Evolutionary conservation across 768 basidiomycete species (phyloP).

Genomic region (Russula compacta): DNA sequence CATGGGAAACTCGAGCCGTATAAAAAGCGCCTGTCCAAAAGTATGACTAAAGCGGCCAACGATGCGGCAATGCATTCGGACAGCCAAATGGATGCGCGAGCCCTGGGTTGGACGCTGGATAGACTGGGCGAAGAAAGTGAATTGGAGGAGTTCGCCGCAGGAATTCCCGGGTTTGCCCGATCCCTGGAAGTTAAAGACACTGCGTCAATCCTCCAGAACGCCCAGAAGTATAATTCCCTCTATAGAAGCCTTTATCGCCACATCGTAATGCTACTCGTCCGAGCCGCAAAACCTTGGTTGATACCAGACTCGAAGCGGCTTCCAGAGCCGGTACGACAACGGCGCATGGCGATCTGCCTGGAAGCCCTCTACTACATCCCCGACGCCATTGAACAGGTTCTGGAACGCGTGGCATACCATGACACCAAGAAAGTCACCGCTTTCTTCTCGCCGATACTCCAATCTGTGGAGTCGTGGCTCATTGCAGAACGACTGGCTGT

Average conservation of each 20-base stretch:
- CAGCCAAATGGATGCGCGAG: background rate
- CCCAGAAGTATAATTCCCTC: background rate
- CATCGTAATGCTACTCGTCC: background rate
- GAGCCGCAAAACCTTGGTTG: background rate
- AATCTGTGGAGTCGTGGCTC: background rate
- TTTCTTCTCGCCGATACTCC: background rate
- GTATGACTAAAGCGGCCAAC: background rate
- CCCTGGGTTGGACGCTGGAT: constrained; percentile 7
- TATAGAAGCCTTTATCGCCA: background rate
- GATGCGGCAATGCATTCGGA: background rate
- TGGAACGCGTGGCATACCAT: background rate
- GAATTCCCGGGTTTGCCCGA: constrained; percentile 3
- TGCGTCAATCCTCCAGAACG: background rate
- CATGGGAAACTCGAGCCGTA: background rate
- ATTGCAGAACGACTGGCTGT: background rate
- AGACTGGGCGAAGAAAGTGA: constrained; percentile 1
- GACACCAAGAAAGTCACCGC: background rate
- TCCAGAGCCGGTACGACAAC: background rate
- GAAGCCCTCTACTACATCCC: constrained; percentile 1
- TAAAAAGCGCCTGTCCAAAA: background rate
- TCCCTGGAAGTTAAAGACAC: background rate
- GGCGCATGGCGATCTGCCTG: background rate
- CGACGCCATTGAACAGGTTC: background rate
- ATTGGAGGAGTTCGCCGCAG: background rate
- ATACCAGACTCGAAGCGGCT: background rate